Conservation (phyloP, 2,329 filamentous ascomycete genomes). For the Berkeleyomyces basicola region DNA sequence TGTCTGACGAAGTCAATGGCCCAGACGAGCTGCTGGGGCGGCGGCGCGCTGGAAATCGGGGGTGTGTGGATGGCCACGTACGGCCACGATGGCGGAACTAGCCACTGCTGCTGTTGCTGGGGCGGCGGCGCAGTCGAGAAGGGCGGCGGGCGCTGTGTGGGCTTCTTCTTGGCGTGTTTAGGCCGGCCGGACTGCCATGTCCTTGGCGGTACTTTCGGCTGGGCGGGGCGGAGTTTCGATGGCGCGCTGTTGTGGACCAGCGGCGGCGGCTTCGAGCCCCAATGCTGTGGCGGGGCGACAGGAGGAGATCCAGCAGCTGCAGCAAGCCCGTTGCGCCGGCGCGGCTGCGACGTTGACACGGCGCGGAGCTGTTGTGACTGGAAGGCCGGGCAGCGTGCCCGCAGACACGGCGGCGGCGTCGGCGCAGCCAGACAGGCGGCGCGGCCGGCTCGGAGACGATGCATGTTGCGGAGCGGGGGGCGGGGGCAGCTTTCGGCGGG, state of each 20-base stretch:
- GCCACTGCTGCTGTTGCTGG: not conserved
- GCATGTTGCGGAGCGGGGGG: not conserved
- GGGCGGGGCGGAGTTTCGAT: too few relatives aligned
- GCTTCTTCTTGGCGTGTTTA: too few relatives aligned
- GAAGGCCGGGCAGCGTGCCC: not conserved
- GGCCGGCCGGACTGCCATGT: too few relatives aligned
- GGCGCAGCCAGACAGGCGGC: not conserved
- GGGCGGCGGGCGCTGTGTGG: not conserved
- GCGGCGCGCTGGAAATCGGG: not conserved
- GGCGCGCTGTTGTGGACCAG: too few relatives aligned
- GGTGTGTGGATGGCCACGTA: not conserved
- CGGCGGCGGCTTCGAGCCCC: too few relatives aligned
- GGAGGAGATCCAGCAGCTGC: too few relatives aligned
- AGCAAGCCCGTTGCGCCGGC: not conserved
- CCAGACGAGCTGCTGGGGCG: not conserved
- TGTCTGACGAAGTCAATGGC: not conserved
- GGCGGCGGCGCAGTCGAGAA: not conserved
- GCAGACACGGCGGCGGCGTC: not conserved
- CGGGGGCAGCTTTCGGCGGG: too few relatives aligned
- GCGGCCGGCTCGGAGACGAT: not conserved
- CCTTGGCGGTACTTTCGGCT: too few relatives aligned
- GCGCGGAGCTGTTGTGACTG: not conserved
- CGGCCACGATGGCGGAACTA: not conserved
- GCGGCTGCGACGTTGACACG: not conserved
- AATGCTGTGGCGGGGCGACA: too few relatives aligned